A percentile compares a stretch with the other conserved stretches of the same genome.
Conservation (phyloP, 257 asterid species). For the Solanum lycopersicoides region DNA sequence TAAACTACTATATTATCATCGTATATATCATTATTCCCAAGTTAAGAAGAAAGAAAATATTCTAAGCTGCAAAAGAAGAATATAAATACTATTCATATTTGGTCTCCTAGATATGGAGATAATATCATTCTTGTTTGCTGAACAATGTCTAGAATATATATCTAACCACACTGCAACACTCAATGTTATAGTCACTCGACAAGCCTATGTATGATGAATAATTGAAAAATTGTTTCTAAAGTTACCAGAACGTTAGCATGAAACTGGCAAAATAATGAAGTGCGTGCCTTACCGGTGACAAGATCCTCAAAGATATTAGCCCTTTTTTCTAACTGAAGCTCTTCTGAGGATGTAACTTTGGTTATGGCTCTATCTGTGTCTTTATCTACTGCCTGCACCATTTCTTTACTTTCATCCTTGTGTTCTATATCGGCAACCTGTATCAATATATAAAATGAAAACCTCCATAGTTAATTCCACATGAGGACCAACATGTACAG, state of each 20-base stretch:
- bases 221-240: background rate
- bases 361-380: background rate
- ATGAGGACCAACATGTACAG: background rate
- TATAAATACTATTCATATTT: background rate
- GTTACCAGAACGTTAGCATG: background rate
- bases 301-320: slow-evolving; percentile 10
- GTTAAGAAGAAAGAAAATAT: background rate
- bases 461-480: background rate
- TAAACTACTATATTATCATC: background rate
- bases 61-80: background rate
- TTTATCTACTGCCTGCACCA: background rate
- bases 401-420: slow-evolving; percentile 8
- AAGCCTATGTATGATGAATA: background rate
- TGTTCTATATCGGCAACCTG: slow-evolving; percentile 31
- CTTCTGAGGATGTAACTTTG: slow-evolving; percentile 12
- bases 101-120: background rate
- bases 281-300: slow-evolving; percentile 25
- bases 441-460: slow-evolving; percentile 1
- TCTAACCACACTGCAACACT: background rate
- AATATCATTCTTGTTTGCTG: background rate
- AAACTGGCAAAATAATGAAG: background rate
- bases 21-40: background rate
- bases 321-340: slow-evolving; percentile 9
- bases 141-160: background rate
- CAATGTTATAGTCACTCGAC: background rate